Base-by-base conservation (phyloP, 2,329 filamentous ascomycete species). In the Xylaria sp. region DNA sequence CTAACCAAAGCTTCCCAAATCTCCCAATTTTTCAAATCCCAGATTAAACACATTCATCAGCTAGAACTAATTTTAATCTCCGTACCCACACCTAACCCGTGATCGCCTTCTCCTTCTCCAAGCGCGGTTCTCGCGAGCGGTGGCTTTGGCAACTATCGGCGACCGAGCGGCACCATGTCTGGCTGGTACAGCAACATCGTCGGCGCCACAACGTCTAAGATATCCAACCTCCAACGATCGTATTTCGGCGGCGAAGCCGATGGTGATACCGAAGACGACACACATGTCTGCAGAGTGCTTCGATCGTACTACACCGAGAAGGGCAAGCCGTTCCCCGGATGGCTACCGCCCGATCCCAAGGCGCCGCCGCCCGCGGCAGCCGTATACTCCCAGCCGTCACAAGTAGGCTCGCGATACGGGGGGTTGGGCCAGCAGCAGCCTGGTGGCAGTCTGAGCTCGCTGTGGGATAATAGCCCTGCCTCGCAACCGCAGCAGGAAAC, bases 251-350 rank as follows among this genome's bases (percentile, higher is more conserved):
- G 85, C 78, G 90, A 92, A 73, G 84, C 85, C 74, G 90, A 91
- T 80, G 90, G 91, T 81, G 90, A 92, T 78, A 91, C 89, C 71
- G 88, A 97, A 81, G 94, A 98, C 83, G 93, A 97, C 83, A 97
- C 94, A 2, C 94, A 98, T 83, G 92, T 98, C 77, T 97, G 93
- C 82, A 93, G 96, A 76, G 94, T 97, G 42, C 89, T 99, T 29
- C 92, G 96, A 76, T 91, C 90, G 75, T 97, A 98, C 86, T 98
- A 99, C 85, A 88, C 85, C 60, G 94, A 98, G 80, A 96, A 97
- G 78, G 92, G 91, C 74, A 90, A 91, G 25, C 86, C 90, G 1
- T 92, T 94, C 71, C 96, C 96, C 0, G 82, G 85, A 74, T 98
- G 96, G 95, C 90, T 98, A 8, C 93, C 94, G 8, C 91, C 93